Evolutionary conservation across 345 rosid genomes (phyloP).

Genomic region (Streptanthus diversifolius): DNA sequence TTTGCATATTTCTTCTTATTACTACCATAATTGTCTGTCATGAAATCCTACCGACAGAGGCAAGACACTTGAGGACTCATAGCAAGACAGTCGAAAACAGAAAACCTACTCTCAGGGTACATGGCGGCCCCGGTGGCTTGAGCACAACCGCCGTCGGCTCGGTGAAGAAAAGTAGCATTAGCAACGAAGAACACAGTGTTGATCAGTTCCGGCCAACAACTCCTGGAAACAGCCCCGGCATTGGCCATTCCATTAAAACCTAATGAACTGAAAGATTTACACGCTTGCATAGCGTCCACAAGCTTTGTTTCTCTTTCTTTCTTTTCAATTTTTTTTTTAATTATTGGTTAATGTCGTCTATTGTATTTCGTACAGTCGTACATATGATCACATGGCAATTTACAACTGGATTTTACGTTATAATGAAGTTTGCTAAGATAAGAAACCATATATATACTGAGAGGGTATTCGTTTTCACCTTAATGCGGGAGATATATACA

Average conservation of each 20-base stretch:
- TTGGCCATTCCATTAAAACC: constrained; percentile 26
- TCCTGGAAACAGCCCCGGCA: constrained; percentile 34
- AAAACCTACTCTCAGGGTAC: not conserved
- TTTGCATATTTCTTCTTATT: constrained; percentile 25
- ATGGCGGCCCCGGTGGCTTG: not conserved
- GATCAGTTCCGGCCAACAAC: constrained; percentile 46
- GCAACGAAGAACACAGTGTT: constrained; percentile 27
- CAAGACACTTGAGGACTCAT: constrained; percentile 35
- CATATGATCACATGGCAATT: not conserved
- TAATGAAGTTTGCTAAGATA: not conserved
- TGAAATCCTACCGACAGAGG: constrained; percentile 34
- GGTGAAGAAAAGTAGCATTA: constrained; percentile 13
- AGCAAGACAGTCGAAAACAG: constrained; percentile 13
- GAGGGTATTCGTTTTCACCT: not conserved
- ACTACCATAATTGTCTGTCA: constrained; percentile 31
- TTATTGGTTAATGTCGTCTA: not conserved
- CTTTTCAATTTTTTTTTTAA: not conserved
- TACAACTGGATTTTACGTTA: not conserved
- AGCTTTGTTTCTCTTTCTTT: not conserved
- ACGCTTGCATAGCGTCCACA: not conserved
- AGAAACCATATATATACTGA: not conserved
- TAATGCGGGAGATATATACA: not conserved
- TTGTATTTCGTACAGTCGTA: constrained; percentile 11
- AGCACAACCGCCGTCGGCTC: not conserved
- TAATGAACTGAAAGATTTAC: not conserved